A percentile compares a stretch with the other conserved stretches of the same genome.
Evolutionary conservation across 768 basidiomycete genomes (phyloP).

Genomic region (Trametes meyenii): DNA sequence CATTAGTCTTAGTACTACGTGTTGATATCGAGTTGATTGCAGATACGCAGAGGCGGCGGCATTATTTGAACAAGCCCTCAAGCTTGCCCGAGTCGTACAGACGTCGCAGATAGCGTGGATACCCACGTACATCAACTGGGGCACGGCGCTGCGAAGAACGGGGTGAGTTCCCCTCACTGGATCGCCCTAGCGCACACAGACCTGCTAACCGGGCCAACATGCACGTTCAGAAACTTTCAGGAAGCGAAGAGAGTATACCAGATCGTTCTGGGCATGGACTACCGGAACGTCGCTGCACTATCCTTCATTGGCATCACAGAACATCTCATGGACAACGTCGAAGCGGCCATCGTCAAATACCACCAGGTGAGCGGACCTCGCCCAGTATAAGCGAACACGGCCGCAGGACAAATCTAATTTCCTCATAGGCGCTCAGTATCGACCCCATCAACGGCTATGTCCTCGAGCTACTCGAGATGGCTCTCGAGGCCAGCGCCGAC

Average conservation of each 20-base stretch:
- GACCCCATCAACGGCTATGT: constrained; percentile 84
- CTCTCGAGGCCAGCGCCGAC: constrained; percentile 53
- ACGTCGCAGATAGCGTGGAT: constrained; percentile 85
- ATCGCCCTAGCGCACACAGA: neutral
- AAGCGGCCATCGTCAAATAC: constrained; percentile 86
- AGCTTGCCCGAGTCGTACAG: constrained; percentile 84
- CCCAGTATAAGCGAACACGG: no score
- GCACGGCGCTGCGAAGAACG: constrained; percentile 83
- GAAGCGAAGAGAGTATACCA: constrained; percentile 77
- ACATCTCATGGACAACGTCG: constrained; percentile 71
- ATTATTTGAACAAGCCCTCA: constrained; percentile 75
- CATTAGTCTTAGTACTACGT: neutral
- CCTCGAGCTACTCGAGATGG: constrained; percentile 79
- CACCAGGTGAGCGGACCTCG: constrained; percentile 68
- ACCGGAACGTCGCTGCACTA: constrained; percentile 79
- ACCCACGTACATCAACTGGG: constrained; percentile 90
- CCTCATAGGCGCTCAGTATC: constrained; percentile 68
- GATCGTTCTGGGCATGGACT: constrained; percentile 83
- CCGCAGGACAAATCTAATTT: no score
- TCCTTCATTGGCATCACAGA: constrained; percentile 89
- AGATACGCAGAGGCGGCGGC: constrained; percentile 76
- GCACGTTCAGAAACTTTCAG: constrained; percentile 43
- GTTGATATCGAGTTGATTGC: constrained; percentile 4
- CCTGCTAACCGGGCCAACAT: neutral
- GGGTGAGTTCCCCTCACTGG: constrained; percentile 48